phyloP scores from a whole-genome alignment of 495 filamentous ascomycete genomes.

The Thermochaetoides thermophila region DNA sequence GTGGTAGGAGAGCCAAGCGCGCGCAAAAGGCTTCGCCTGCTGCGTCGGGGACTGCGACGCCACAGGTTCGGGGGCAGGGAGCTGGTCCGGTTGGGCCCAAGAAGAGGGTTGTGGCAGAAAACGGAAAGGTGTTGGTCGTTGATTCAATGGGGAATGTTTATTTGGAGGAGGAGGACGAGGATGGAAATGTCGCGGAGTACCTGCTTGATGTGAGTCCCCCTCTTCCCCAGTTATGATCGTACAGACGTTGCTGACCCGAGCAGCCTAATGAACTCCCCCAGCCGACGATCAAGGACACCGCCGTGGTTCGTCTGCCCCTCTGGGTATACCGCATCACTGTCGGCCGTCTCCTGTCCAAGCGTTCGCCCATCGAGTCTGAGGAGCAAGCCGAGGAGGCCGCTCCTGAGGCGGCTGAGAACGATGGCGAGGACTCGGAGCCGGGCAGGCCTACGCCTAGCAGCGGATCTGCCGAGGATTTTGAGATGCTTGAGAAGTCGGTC shows the following conservation, averaged over 20 bases:
- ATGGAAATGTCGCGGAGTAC: constrained; percentile 68
- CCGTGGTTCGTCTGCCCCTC: constrained; percentile 50
- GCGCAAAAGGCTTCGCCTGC: constrained; percentile 8
- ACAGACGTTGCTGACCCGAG: background rate
- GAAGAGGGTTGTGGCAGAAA: constrained; percentile 78
- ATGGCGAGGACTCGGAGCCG: constrained; percentile 22
- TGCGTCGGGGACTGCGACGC: constrained; percentile 17
- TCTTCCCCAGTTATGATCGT: background rate
- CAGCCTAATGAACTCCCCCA: constrained; percentile 48
- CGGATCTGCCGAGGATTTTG: constrained; percentile 40
- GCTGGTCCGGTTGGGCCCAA: constrained; percentile 47
- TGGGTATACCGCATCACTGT: constrained; percentile 47
- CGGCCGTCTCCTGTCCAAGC: constrained; percentile 34
- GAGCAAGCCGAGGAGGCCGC: constrained; percentile 22
- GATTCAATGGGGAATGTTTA: constrained; percentile 86
- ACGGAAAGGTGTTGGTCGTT: constrained; percentile 87
- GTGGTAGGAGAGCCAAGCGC: constrained; percentile 17
- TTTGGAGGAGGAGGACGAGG: constrained; percentile 75
- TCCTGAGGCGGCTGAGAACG: constrained; percentile 20
- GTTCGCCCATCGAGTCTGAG: constrained; percentile 17
- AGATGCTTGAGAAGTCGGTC: constrained; percentile 38
- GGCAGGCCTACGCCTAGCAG: constrained; percentile 29
- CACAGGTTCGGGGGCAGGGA: constrained; percentile 18
- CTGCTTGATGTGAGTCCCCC: constrained; percentile 55
- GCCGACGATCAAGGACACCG: constrained; percentile 55